Evolutionary conservation across 805 yeast species (phyloP).

Genomic region (Cephaloascus albidus): DNA sequence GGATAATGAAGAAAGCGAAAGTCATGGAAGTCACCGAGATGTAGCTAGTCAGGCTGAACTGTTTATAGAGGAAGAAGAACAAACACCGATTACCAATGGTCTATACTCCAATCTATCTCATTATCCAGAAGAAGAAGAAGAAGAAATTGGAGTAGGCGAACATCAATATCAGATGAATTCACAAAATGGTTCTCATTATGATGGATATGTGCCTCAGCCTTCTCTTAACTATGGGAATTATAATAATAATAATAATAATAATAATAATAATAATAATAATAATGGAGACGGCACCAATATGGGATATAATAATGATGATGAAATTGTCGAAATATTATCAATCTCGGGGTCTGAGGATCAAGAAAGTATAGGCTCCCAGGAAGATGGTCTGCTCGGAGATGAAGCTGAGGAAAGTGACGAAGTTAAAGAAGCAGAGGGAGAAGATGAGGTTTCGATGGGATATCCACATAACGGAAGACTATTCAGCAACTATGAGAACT

Average conservation of each 20-base stretch:
- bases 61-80: constrained; percentile 9
- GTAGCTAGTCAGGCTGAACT: constrained; percentile 3
- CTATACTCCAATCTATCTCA: neutral
- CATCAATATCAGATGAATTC: neutral
- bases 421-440: neutral
- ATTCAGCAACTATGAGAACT: no score
- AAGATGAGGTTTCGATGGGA: no score
- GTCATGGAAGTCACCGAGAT: no score
- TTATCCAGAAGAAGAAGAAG: constrained; percentile 4
- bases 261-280: constrained; percentile 3
- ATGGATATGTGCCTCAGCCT: no score
- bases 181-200: no score
- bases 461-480: no score
- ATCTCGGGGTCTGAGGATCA: neutral
- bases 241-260: constrained; percentile 1
- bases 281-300: constrained; percentile 3
- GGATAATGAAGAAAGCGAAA: constrained; percentile 8
- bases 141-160: neutral
- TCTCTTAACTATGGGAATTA: neutral
- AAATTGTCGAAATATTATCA: constrained; percentile 1
- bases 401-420: constrained; percentile 4
- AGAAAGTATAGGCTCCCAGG: no score
- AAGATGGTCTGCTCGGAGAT: constrained; percentile 6
- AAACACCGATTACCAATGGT: constrained; percentile 7
- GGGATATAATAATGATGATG: constrained; percentile 3